Conservation (phyloP, 306 rosid species). For the Vachellia collinsii region DNA sequence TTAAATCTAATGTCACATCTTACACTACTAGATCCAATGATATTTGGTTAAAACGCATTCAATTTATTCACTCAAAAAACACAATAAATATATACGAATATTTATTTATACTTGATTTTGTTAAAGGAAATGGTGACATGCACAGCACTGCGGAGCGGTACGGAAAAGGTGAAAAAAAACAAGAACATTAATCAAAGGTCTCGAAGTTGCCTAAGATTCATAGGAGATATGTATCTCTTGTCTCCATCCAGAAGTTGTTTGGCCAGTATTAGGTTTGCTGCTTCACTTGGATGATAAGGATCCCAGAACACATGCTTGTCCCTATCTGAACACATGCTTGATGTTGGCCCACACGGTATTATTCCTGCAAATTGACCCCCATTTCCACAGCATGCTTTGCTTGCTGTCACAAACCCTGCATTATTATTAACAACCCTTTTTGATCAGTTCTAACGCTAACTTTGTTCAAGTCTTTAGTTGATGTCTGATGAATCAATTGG, state of each 20-base stretch:
- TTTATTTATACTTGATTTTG: background rate
- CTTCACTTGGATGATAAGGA: conserved; percentile 95
- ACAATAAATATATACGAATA: background rate
- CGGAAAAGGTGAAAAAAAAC: background rate
- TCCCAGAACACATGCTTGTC: conserved; percentile 88
- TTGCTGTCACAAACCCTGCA: conserved; percentile 79
- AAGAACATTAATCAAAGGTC: conserved; percentile 40
- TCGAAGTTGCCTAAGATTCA: conserved; percentile 82
- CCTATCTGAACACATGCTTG: conserved; percentile 75
- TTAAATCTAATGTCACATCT: no score
- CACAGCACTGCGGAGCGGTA: no score
- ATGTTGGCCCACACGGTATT: conserved; percentile 89
- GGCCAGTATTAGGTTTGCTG: conserved; percentile 79
- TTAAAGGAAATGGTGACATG: background rate
- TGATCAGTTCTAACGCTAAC: no score
- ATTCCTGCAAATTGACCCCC: conserved; percentile 96
- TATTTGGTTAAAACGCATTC: background rate
- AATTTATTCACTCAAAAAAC: background rate
- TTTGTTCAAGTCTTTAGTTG: no score
- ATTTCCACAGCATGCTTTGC: conserved; percentile 86
- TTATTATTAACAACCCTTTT: background rate
- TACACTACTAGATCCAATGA: no score
- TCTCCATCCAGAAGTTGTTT: conserved; percentile 84
- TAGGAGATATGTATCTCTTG: conserved; percentile 62
- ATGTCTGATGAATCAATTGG: no score